Conservation (phyloP, 352 stramenopile genomes). For the Globisporangium rhizosaccharum region DNA sequence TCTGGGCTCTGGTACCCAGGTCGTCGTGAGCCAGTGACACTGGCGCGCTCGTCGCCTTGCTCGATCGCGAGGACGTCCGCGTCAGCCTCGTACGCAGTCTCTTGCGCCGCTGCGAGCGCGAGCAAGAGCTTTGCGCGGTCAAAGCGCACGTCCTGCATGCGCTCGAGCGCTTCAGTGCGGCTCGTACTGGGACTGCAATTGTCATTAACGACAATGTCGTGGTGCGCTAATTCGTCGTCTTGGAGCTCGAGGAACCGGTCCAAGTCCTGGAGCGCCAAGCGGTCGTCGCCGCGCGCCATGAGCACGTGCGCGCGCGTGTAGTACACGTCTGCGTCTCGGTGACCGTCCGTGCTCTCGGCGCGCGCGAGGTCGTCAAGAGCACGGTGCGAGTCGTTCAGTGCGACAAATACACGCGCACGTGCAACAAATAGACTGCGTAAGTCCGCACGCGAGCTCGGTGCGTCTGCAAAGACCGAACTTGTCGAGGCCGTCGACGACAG, state of each 20-base stretch:
- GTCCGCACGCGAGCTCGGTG: slow-evolving; percentile 13
- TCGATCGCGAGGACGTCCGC: slow-evolving; percentile 39
- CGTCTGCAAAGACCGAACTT: neutral
- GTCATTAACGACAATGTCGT: slow-evolving; percentile 14
- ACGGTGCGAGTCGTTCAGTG: slow-evolving; percentile 46
- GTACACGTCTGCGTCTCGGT: slow-evolving; percentile 52
- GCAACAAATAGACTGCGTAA: slow-evolving; percentile 43
- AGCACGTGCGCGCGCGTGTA: slow-evolving; percentile 54
- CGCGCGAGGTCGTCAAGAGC: slow-evolving; percentile 50
- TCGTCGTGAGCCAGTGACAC: slow-evolving; percentile 10
- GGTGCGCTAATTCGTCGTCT: slow-evolving; percentile 35
- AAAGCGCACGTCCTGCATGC: slow-evolving; percentile 50
- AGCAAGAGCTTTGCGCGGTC: slow-evolving; percentile 54
- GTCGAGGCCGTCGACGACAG: neutral
- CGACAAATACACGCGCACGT: slow-evolving; percentile 41
- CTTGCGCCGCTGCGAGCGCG: slow-evolving; percentile 42
- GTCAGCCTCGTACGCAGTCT: slow-evolving; percentile 40
- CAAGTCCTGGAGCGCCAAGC: slow-evolving; percentile 46
- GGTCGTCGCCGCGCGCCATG: slow-evolving; percentile 36
- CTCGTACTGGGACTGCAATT: neutral
- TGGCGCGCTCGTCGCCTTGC: slow-evolving; percentile 20
- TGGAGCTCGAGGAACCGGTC: slow-evolving; percentile 68
- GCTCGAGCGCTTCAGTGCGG: slow-evolving; percentile 15
- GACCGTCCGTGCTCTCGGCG: slow-evolving; percentile 38
- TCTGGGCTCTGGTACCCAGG: slow-evolving; percentile 27